Evolutionary conservation across 2,329 filamentous ascomycete genomes (phyloP), one percentile per base, ranked within the genome.

Genomic region (Xylaria sp.): DNA sequence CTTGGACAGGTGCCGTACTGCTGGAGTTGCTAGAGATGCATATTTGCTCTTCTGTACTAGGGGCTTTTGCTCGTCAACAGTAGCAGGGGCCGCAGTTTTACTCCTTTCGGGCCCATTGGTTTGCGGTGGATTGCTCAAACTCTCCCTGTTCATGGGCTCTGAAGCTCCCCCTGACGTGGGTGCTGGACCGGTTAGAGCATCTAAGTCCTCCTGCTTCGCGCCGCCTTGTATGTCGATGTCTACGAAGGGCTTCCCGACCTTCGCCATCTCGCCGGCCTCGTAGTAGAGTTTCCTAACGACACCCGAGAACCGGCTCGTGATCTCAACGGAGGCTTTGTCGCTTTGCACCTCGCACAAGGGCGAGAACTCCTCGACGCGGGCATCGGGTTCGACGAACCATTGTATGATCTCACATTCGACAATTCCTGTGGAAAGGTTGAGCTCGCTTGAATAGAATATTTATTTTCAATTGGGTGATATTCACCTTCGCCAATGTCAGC

Each of bases 381-480:
- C 94, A 54, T 92, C 93, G 45, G 95, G 92, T 75, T 97, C 89
- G 62, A 99, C 93, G 72, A 97, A 99, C 94, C 94, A 99, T 78
- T 99, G 94, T 67, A 97, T 97, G 68, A 99, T 91, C 74, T 99
- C 94, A 69, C 94, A 96, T 76, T 99, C 94, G 70, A 94, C 92
- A 68, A 97, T 99, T 50, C 94, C 94, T 94, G 65, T 39, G 46
- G n/a, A 50, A 43, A n/a, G 54, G 37, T 63, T 61, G 38, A 51
- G 59, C 58, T 46, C 64, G 63, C 22, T 41, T 7, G n/a, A 22
- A 24, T n/a, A 19, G 2, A 20, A 17, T 34, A 19, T 29, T n/a
- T 26, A 9, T 8, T 19, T 11, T 38, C 16, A 9, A 9, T 18
- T 5, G 16, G 5, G 9, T 16, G 6, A 16, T 43, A 22, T 9